These are phyloP conservation scores for Cladorrhinum sp. DNA, from an alignment of 2,329 filamentous ascomycete species.

Conservation along the genomic window DNA sequence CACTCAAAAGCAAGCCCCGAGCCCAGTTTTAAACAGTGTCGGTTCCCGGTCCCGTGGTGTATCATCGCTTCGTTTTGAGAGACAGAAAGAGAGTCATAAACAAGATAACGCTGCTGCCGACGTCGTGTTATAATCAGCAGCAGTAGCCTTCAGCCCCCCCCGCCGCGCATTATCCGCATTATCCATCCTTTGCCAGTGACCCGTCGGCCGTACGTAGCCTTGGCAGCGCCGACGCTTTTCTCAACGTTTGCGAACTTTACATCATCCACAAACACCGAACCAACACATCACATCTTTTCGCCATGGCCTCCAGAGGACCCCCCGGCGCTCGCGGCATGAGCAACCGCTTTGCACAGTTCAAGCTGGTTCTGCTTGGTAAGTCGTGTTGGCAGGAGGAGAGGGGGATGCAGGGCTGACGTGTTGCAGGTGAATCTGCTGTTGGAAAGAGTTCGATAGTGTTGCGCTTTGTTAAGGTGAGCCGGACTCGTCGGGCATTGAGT, in stretches of 20 bases:
- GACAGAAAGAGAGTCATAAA: neutral
- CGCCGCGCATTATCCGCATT: slow-evolving; percentile 4
- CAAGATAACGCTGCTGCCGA: neutral
- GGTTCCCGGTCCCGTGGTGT: slow-evolving; percentile 16
- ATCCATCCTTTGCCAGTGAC: slow-evolving; percentile 10
- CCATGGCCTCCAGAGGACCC: slow-evolving; percentile 79
- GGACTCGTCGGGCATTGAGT: slow-evolving; percentile 3
- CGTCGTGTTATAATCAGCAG: too few species aligned
- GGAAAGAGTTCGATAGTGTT: slow-evolving; percentile 99
- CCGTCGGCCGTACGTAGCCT: slow-evolving; percentile 3
- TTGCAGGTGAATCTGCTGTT: slow-evolving; percentile 89
- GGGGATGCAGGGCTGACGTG: slow-evolving; percentile 36
- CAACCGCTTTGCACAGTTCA: slow-evolving; percentile 97
- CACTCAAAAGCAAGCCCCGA: slow-evolving; percentile 7
- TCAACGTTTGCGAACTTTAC: slow-evolving; percentile 3
- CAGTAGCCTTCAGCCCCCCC: neutral
- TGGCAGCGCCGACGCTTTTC: slow-evolving; percentile 13
- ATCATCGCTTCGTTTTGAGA: slow-evolving; percentile 9
- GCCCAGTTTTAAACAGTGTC: slow-evolving; percentile 9
- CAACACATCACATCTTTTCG: slow-evolving; percentile 30
- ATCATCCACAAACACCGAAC: slow-evolving; percentile 13
- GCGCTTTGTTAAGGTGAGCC: slow-evolving; percentile 88
- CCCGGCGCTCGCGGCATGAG: slow-evolving; percentile 61
- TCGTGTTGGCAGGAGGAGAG: slow-evolving; percentile 29
- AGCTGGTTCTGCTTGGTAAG: slow-evolving; percentile 90